Evolutionary conservation across 2,329 filamentous ascomycete species (phyloP).

Genomic region (Simplicillium sp.): DNA sequence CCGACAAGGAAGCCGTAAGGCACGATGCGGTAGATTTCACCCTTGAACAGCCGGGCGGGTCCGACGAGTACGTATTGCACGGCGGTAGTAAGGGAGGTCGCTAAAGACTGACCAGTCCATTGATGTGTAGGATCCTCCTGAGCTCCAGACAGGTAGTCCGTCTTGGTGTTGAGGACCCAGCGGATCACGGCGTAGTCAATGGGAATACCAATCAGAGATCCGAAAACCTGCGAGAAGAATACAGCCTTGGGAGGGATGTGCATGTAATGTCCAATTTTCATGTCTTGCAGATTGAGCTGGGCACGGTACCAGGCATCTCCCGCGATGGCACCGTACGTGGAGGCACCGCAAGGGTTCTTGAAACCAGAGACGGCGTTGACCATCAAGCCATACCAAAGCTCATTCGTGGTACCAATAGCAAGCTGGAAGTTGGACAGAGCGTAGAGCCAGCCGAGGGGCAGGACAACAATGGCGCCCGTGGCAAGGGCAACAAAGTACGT

Average conservation of each 20-base stretch:
- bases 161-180: constrained; percentile 49
- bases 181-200: constrained; percentile 53
- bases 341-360: constrained; percentile 48
- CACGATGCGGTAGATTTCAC: constrained; percentile 35
- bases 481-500: constrained; percentile 48
- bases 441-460: constrained; percentile 51
- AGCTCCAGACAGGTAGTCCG: constrained; percentile 41
- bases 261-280: constrained; percentile 57
- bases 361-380: constrained; percentile 38
- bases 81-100: constrained; percentile 40
- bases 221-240: constrained; percentile 53
- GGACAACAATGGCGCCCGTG: constrained; percentile 43
- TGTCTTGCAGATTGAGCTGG: constrained; percentile 50
- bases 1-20: constrained; percentile 46
- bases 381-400: constrained; percentile 51
- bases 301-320: constrained; percentile 53
- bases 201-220: constrained; percentile 47
- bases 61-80: constrained; percentile 52
- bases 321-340: constrained; percentile 47
- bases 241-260: constrained; percentile 48
- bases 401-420: constrained; percentile 48
- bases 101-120: constrained; percentile 49
- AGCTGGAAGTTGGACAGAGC: constrained; percentile 46
- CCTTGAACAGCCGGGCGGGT: constrained; percentile 37
- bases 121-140: constrained; percentile 46